Evolutionary conservation across 768 basidiomycete species (phyloP), one percentile per base, ranked within the genome.

Genomic region (Leccinum rimulosum): DNA sequence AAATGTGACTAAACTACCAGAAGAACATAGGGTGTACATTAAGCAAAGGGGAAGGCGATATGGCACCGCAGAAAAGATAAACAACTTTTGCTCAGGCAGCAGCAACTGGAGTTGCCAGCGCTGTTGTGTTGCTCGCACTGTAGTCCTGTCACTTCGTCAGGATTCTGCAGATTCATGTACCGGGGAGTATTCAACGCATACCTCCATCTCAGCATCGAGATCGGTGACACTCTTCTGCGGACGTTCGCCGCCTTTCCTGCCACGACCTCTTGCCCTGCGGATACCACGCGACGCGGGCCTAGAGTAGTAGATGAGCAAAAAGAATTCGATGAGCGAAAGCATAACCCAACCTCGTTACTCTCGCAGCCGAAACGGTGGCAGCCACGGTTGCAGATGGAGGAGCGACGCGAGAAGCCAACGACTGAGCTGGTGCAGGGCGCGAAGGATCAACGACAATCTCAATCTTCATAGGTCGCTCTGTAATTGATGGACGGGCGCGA

Each of bases 191-290:
- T 3, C 4, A 17, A 48, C 33, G 72, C 85, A 38, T 59, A 96
- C 96, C 84, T 91, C 91, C 96, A 98, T 98, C 80, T 98, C 96
- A 8, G 95, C 94, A 72, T 98, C 96, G 47, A 98, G 84, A 71
- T 95, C 93, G 31, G 92, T 95, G 4, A 80, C 92, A 25, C 85
- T 85, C 80, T 95, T 96, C 57, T 80, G 77, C 5, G 89, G 83
- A 63, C 93, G 79, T 54, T 89, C 86, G 8, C 15, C 58, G 45
- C 64, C 70, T 66, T 82, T 84, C 66, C 82, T 79, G 40, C 70
- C 70, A 25, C 74, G 73, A 22, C 74, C 75, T 63, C 80, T 77
- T 38, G 76, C 75, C 55, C 81, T 79, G 17, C 84, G 82, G 58
- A 82, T 77, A 60, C 79, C 76, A 61, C 73, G 74, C 27, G 73